A percentile compares a stretch with the other conserved stretches of the same genome.
These are phyloP conservation scores for Fusarium siculi DNA, from an alignment of 2,329 filamentous ascomycete genomes.

Conservation along the genomic window DNA sequence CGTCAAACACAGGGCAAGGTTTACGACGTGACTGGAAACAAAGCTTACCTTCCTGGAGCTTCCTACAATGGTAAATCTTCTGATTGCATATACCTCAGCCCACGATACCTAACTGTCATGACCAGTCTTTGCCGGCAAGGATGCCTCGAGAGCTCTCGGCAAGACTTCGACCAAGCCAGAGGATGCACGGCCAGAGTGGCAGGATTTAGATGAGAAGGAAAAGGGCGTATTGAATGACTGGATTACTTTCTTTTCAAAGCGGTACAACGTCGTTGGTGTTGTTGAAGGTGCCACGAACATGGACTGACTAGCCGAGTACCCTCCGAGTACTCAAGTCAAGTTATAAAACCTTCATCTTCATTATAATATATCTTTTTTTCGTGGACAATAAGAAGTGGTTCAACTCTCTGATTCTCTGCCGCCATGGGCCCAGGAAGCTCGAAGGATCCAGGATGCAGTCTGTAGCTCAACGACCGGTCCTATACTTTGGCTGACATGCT, in stretches of 20 bases:
- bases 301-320: slow-evolving; percentile 49
- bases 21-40: slow-evolving; percentile 93
- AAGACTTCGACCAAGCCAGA: slow-evolving; percentile 87
- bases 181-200: slow-evolving; percentile 85
- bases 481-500: not conserved
- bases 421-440: slow-evolving; percentile 19
- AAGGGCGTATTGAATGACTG: slow-evolving; percentile 89
- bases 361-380: not conserved
- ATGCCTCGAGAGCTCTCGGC: slow-evolving; percentile 91
- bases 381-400: not conserved
- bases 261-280: slow-evolving; percentile 88
- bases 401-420: slow-evolving; percentile 33
- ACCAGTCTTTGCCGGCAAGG: slow-evolving; percentile 93
- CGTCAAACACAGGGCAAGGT: slow-evolving; percentile 75
- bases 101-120: slow-evolving; percentile 8
- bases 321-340: slow-evolving; percentile 34
- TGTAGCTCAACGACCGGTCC: not conserved
- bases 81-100: not conserved
- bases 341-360: slow-evolving; percentile 25
- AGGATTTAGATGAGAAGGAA: slow-evolving; percentile 84
- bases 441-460: not conserved
- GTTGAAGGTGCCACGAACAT: slow-evolving; percentile 70
- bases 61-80: slow-evolving; percentile 78
- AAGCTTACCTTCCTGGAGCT: slow-evolving; percentile 83
- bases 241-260: slow-evolving; percentile 95